Evolutionary conservation across 2,329 filamentous ascomycete genomes (phyloP).

Genomic region (Colletotrichum brevisporum): DNA sequence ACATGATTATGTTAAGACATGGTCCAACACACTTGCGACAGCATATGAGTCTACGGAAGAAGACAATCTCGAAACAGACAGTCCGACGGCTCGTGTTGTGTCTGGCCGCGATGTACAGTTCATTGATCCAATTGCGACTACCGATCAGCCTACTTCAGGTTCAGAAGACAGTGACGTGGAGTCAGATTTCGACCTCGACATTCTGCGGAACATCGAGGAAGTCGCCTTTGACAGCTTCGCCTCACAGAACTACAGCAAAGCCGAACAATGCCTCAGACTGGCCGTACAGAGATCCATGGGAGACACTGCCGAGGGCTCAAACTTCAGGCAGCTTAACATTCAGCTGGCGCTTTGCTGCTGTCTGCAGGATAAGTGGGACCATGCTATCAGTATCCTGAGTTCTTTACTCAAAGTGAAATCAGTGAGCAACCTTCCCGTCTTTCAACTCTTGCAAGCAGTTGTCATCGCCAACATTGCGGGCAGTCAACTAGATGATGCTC

Average conservation of each 20-base stretch:
- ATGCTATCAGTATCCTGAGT: neutral
- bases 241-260: conserved; percentile 17
- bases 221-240: conserved; percentile 19
- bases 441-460: conserved; percentile 10
- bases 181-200: conserved; percentile 13
- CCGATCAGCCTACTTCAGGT: neutral
- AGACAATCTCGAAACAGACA: neutral
- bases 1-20: too few relatives aligned
- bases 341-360: conserved; percentile 18
- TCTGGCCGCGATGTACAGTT: neutral
- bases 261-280: conserved; percentile 22
- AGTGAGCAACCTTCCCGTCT: conserved; percentile 3
- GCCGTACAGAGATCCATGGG: conserved; percentile 9
- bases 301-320: neutral
- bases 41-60: conserved; percentile 11
- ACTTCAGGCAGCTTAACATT: conserved; percentile 18
- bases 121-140: neutral
- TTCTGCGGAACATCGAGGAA: conserved; percentile 21
- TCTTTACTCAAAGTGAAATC: conserved; percentile 6
- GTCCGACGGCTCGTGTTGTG: neutral
- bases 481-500: neutral
- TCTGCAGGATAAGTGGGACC: conserved; percentile 23
- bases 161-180: conserved; percentile 13
- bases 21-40: too few relatives aligned
- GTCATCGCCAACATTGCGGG: neutral